Evolutionary conservation across 2,329 filamentous ascomycete species (phyloP), one percentile per base, ranked within the genome.

Genomic region (Colletotrichum endophyticum): DNA sequence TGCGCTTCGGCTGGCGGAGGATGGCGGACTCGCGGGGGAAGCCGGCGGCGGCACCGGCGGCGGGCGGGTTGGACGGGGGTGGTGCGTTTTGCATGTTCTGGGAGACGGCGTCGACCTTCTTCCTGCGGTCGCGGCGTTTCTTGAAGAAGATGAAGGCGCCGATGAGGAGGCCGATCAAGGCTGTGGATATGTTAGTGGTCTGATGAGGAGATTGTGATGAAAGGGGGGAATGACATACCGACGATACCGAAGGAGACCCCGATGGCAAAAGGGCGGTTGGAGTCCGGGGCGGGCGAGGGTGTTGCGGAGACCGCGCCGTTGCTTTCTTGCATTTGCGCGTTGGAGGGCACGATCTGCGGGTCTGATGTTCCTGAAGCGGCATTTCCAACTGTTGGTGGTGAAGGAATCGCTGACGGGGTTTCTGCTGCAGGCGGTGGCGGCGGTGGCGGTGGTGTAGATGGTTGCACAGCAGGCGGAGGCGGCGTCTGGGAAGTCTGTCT

Each of bases 51-150:
- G 49, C 53, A 8, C n/a, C 39, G 22, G 32, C 59, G 25, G 62
- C 32, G 39, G 19, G 16, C 4, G 15, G 49, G 34, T 32, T 28
- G 25, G 11, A 22, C 8, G 59, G 59, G 6, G 19, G 22, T 2
- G 49, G 30, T n/a, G 66, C 56, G 56, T 75, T 73, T 27, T 62
- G 53, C 74, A 73, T 76, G 66, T 76, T 76, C 5, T 44, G 3
- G 3, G 57, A 66, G 11, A 76, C 74, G 34, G 70, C 74, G 13
- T 25, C 49, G 19, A 76, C 70, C 71, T 76, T 76, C 39, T 69
- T 73, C 32, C 53, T 69, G 19, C 74, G 72, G 56, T 70, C 72
- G 30, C 49, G 19, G 12, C 74, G 70, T 19, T 70, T 75, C 28
- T 44, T 39, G 59, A 53, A 28, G 28, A 76, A 74, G 28, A 74